Evolutionary conservation across 139 green algal species (phyloP).

Genomic region (Micromonas commoda): DNA sequence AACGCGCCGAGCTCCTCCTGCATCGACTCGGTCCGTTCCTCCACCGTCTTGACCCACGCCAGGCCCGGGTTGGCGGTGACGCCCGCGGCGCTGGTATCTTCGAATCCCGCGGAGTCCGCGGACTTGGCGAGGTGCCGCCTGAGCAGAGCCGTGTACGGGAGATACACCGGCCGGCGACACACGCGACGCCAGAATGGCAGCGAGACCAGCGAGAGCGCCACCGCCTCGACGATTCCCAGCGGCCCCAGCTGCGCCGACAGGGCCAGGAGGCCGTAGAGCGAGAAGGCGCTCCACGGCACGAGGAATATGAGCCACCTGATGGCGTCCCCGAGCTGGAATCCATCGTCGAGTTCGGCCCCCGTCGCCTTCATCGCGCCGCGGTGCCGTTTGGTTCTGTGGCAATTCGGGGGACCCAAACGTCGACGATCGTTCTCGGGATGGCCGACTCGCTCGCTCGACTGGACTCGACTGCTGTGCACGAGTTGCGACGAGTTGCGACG

Average conservation of each 20-base stretch:
- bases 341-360: no score
- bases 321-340: no score
- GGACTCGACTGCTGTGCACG: no score
- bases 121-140: background rate
- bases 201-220: background rate
- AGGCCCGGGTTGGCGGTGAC: no score
- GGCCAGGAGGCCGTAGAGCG: background rate
- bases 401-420: no score
- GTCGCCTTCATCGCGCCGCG: no score
- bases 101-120: background rate
- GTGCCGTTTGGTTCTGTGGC: no score
- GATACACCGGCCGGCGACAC: background rate
- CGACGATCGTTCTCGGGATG: no score
- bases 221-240: background rate
- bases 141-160: background rate
- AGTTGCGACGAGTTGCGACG: no score
- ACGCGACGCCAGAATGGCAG: conserved; percentile 13
- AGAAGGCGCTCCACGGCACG: background rate
- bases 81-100: background rate
- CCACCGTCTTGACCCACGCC: background rate
- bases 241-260: background rate
- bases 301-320: no score
- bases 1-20: background rate
- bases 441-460: no score
- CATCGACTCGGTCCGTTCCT: background rate